phyloP scores from a whole-genome alignment of 306 rosid genomes.

The Boehmeria nivea region DNA sequence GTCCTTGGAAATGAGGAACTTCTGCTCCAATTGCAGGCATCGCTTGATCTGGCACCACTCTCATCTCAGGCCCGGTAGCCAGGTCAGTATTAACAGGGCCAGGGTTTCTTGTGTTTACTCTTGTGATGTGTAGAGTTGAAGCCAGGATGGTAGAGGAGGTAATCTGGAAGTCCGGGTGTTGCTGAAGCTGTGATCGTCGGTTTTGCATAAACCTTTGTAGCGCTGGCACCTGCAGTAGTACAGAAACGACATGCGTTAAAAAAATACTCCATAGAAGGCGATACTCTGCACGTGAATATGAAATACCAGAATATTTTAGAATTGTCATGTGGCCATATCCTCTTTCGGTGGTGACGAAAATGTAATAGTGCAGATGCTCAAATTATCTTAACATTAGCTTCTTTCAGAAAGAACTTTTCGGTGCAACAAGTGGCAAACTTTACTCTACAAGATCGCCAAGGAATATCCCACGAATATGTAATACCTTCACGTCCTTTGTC shows the following conservation, averaged over 20 bases:
- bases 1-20: conserved; percentile 34
- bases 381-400: too few species aligned
- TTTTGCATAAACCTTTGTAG: conserved; percentile 89
- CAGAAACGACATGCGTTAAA: neutral
- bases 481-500: neutral
- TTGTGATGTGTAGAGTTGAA: conserved; percentile 95
- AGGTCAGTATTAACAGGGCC: conserved; percentile 34
- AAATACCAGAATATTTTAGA: neutral
- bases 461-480: too few species aligned
- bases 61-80: conserved; percentile 43
- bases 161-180: conserved; percentile 92
- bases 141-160: conserved; percentile 96
- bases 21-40: too few species aligned
- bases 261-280: too few species aligned
- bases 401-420: too few species aligned
- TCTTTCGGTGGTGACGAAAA: too few species aligned
- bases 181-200: conserved; percentile 82
- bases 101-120: conserved; percentile 83
- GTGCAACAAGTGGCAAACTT: too few species aligned
- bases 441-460: too few species aligned
- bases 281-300: too few species aligned
- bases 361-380: too few species aligned
- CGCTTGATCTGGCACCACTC: conserved; percentile 48
- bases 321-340: too few species aligned
- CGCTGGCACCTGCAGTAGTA: conserved; percentile 68